phyloP scores from a whole-genome alignment of 1,284 basidiomycete genomes.

The Cutaneotrichosporon cutaneum region DNA sequence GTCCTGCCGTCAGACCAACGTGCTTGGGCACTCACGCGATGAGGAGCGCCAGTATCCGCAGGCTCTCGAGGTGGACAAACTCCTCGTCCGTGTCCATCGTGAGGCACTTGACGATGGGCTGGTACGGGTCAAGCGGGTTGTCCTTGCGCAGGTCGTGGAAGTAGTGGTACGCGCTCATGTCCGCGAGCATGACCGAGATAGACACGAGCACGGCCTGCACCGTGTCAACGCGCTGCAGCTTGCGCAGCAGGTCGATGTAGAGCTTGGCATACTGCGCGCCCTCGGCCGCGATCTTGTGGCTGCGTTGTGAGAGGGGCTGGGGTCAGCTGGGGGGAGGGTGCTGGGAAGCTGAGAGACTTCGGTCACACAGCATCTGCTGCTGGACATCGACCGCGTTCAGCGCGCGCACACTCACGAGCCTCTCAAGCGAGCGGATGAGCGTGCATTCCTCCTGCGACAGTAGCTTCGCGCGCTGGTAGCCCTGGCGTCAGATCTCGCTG shows the following conservation, averaged over 20 bases:
- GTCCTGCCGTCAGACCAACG: conserved; percentile 35
- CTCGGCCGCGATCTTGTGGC: conserved; percentile 72
- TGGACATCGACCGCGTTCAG: too few relatives aligned
- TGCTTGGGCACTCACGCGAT: conserved; percentile 70
- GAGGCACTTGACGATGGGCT: conserved; percentile 77
- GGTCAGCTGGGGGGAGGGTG: too few relatives aligned
- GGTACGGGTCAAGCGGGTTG: conserved; percentile 74
- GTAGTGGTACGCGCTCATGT: conserved; percentile 58
- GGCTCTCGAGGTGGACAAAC: conserved; percentile 84
- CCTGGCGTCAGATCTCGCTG: conserved; percentile 57
- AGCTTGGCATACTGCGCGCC: conserved; percentile 80
- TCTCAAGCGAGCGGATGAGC: conserved; percentile 86
- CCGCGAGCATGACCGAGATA: conserved; percentile 79
- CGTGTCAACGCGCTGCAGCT: conserved; percentile 87
- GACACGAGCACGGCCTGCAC: conserved; percentile 90
- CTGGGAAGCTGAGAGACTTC: neutral
- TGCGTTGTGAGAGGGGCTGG: conserved; percentile 67
- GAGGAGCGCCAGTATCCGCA: conserved; percentile 83
- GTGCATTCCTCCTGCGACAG: conserved; percentile 83
- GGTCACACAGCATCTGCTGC: neutral
- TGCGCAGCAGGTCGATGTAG: conserved; percentile 87
- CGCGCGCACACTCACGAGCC: conserved; percentile 53
- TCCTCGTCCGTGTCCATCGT: conserved; percentile 75
- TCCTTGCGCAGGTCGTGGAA: conserved; percentile 56
- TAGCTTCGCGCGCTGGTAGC: conserved; percentile 91